Evolutionary conservation across 1,284 basidiomycete genomes (phyloP).

Genomic region (Entoloma clypeatum): DNA sequence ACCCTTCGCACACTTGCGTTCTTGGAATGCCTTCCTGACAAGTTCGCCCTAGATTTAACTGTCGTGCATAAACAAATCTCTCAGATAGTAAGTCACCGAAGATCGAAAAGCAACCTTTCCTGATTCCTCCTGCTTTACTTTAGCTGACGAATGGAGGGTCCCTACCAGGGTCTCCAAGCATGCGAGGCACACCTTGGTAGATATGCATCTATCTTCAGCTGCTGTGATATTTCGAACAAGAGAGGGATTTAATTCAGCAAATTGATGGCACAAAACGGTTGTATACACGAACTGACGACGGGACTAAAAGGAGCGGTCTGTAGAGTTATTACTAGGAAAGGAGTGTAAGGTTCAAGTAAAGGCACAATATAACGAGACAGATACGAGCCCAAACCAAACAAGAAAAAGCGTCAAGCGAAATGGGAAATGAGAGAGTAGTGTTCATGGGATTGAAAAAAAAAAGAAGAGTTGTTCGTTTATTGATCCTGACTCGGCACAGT

Average conservation of each 20-base stretch:
- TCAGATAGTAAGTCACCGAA: conserved; percentile 47
- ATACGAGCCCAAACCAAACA: conserved; percentile 13
- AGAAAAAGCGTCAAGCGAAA: too few species aligned
- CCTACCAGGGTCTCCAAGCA: conserved; percentile 32
- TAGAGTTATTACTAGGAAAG: conserved; percentile 20
- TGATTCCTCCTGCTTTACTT: neutral
- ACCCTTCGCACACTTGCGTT: neutral
- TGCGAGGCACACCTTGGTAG: conserved; percentile 50
- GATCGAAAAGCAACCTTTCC: neutral
- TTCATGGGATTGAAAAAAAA: conserved; percentile 5
- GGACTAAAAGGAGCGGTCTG: conserved; percentile 19
- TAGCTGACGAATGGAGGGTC: conserved; percentile 45
- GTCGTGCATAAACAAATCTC: conserved; percentile 48
- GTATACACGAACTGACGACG: conserved; percentile 12
- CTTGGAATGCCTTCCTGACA: neutral
- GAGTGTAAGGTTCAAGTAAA: too few species aligned
- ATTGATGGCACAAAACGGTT: conserved; percentile 9
- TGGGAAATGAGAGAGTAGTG: too few species aligned
- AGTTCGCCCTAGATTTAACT: conserved; percentile 31
- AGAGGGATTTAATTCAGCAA: conserved; percentile 13
- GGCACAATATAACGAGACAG: conserved; percentile 15
- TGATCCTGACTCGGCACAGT: conserved; percentile 38
- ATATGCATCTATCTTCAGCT: neutral
- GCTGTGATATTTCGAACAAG: conserved; percentile 2
- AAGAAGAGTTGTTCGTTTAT: conserved; percentile 17